Evolutionary conservation across 2,329 filamentous ascomycete genomes (phyloP), one percentile per base, ranked within the genome.

Genomic region (Apiospora arundinis): DNA sequence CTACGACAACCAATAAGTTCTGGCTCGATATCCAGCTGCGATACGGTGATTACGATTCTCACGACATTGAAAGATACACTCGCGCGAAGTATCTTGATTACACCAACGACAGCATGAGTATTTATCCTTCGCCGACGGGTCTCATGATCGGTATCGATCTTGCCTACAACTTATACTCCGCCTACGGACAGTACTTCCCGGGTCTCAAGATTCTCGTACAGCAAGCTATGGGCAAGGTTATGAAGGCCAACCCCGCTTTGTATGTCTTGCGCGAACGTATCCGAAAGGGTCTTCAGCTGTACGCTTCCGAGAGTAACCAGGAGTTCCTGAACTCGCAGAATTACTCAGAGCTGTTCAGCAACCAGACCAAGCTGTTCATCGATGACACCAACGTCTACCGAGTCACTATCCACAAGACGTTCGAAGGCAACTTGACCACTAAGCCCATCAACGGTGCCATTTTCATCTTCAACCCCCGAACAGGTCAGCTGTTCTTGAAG

Each of bases 371-470:
- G 85, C 88, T 99, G 67, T 99, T 99, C 85, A 98, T 99, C 74
- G 96, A 99, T 77, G 96, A 99, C 80, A 99, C 96, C 73, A 99
- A 99, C 78, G 97, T 99, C 69, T 99, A 99, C 81, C 95, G 96
- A 85, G 96, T 99, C 73, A 99, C 96, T 0, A 99, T 99, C 74
- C 96, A 99, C 88, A 99, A 99, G 90, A 99, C 96, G 0, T 99
- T 99, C 74, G 96, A 99, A 83, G 96, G 96, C 77, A 99, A 99
- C 81, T 87, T 99, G 89, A 99, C 96, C 0, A 99, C 96, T 1
- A 99, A 99, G 84, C 96, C 96, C 4, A 99, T 99, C 88, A 99
- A 99, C 81, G 96, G 96, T 80, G 96, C 97, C 65, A 98, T 99
- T 81, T 99, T 99, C 87, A 99, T 99, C 80, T 98, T 99, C 90